These are phyloP conservation scores for Hypoxylon lienhwacheense DNA, from an alignment of 495 filamentous ascomycete species.

Conservation along the genomic window DNA sequence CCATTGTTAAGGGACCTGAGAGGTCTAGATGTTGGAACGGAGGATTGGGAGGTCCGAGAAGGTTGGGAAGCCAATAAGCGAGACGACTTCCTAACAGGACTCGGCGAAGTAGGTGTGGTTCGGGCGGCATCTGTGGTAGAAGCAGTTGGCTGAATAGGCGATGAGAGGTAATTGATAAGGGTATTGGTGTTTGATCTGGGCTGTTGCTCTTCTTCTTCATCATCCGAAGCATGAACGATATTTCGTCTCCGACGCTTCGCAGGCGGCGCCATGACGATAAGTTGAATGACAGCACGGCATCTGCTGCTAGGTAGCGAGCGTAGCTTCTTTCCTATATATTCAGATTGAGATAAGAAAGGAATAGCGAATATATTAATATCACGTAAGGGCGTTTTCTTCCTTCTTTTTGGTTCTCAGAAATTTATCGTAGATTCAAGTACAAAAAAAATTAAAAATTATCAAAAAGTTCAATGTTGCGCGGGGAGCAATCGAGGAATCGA, in stretches of 20 bases:
- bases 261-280: slow-evolving; percentile 55
- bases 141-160: slow-evolving; percentile 39
- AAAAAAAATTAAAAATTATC: not conserved
- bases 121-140: slow-evolving; percentile 11
- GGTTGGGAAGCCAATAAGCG: slow-evolving; percentile 26
- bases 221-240: slow-evolving; percentile 42
- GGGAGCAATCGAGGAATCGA: too few relatives aligned
- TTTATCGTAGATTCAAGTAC: not conserved
- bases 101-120: slow-evolving; percentile 37
- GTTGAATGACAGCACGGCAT: slow-evolving; percentile 27
- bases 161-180: slow-evolving; percentile 48
- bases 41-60: slow-evolving; percentile 26
- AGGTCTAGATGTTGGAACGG: slow-evolving; percentile 21
- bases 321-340: too few relatives aligned
- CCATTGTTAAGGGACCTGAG: slow-evolving; percentile 17
- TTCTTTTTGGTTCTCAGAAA: not conserved
- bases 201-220: slow-evolving; percentile 38
- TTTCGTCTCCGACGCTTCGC: slow-evolving; percentile 57
- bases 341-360: slow-evolving; percentile 1
- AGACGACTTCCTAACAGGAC: slow-evolving; percentile 41
- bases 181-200: slow-evolving; percentile 44
- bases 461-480: too few relatives aligned
- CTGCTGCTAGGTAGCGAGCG: slow-evolving; percentile 11
- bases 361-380: not conserved
- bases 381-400: not conserved